A percentile compares a stretch with the other conserved stretches of the same genome.
phyloP scores from a whole-genome alignment of 306 rosid species.

The Inga leiocalycina region DNA sequence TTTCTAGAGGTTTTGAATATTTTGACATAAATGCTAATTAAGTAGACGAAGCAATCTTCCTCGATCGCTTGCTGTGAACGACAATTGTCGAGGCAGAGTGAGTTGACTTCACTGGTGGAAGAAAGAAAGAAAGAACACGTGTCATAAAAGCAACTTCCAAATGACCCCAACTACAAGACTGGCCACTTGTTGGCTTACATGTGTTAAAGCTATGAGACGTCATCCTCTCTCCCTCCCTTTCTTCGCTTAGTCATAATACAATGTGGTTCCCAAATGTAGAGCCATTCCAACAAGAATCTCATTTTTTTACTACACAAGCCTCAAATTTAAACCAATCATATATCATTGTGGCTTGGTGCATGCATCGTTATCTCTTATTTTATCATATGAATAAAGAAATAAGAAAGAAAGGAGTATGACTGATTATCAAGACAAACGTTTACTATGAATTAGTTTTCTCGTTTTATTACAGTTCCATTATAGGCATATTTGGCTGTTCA shows the following conservation, averaged over 20 bases:
- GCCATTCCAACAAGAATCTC: neutral
- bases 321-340: neutral
- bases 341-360: neutral
- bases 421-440: neutral
- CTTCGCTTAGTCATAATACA: neutral
- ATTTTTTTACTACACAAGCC: neutral
- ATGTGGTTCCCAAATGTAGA: neutral
- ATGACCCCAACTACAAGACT: conserved; percentile 28
- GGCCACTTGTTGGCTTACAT: neutral
- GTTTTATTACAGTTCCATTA: neutral
- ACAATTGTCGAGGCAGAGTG: conserved; percentile 36
- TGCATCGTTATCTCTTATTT: neutral
- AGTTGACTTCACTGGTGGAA: conserved; percentile 53
- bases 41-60: conserved; percentile 22
- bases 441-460: neutral
- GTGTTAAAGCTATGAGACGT: neutral
- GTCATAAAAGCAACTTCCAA: neutral
- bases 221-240: neutral
- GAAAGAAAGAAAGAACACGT: conserved; percentile 43
- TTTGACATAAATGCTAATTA: neutral
- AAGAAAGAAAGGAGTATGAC: neutral
- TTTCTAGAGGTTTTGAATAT: conserved; percentile 50
- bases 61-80: conserved; percentile 18
- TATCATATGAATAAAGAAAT: neutral
- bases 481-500: neutral